Evolutionary conservation across 208 protist genomes (phyloP), one percentile per base, ranked within the genome.

Genomic region (Acanthamoeba triangularis): DNA sequence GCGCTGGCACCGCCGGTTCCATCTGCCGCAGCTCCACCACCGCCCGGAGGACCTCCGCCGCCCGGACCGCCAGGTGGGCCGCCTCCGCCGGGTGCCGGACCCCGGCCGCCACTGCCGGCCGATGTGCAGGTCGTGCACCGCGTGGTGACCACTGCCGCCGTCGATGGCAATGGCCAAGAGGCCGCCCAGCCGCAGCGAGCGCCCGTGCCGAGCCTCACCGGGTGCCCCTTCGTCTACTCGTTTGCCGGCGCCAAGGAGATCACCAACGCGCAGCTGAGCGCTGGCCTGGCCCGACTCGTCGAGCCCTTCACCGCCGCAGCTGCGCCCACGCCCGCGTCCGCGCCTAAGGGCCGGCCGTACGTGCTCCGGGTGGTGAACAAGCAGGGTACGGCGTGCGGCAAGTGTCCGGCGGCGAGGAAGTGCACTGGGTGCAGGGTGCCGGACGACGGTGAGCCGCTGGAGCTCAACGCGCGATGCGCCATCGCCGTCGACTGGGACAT

Each of bases 71-170:
- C 41, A 35, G 37, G 30, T n/a, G 74, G 74, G 14, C 74, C 74
- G 23, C 74, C 74, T 47, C 74, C 74, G 33, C 74, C 74, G 0
- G 25, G 25, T 47, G n/a, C 59, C 13, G 63, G 63, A 28, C 63
- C 63, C 25, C 13, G 8, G 63, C 63, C 63, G 28, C 63, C 13
- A 41, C 47, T 91, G 35, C 41, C 84, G 11, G n/a, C 84, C 23
- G 56, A 91, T 14, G 56, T 91, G 54, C 84, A 72, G 41, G 84
- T 91, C 33, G 5, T 91, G 14, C 84, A 91, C 56, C 49, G 84
- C 16, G 16, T 76, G 67, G 61, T 30, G 16, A 67, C 61, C 6
- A 41, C 23, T 4, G 6, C 69, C 30, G 8, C n/a, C 35, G 0
- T 3, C 18, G 41, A 63, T n/a, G 82, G 25, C 7, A 10, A 63